Percentiles rank a stretch among this genome's conserved stretches.
Conservation (phyloP, 2,329 filamentous ascomycete genomes). For the Claviceps sorghi region DNA sequence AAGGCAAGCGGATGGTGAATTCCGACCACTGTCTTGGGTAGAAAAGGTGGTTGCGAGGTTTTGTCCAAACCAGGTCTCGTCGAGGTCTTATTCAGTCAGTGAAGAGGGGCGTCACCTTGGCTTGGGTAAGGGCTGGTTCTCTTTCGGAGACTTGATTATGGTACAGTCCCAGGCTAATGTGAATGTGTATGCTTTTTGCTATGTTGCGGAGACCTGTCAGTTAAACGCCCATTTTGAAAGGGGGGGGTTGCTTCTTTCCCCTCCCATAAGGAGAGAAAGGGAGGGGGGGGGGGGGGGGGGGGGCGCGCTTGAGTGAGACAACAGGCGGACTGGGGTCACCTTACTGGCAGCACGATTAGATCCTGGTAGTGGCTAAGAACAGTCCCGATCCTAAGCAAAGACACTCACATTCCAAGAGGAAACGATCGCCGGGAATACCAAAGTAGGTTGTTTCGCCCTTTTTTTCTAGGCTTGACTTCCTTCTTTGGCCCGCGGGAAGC, state of each 20-base stretch:
- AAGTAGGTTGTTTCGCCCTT: conserved; percentile 12
- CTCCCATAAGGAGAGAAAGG: conserved; percentile 8
- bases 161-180: conserved; percentile 16
- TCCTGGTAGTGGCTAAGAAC: conserved; percentile 19
- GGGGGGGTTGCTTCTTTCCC: conserved; percentile 17
- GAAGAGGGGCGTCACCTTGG: conserved; percentile 16
- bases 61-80: conserved; percentile 24
- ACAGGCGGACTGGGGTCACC: conserved; percentile 15
- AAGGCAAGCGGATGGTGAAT: conserved; percentile 18
- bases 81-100: conserved; percentile 22
- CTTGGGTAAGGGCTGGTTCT: conserved; percentile 13
- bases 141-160: conserved; percentile 26
- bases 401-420: conserved; percentile 24
- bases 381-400: conserved; percentile 22
- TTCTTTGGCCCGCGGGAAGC: conserved; percentile 10
- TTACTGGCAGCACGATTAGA: conserved; percentile 18
- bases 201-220: conserved; percentile 17
- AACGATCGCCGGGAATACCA: conserved; percentile 10
- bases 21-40: conserved; percentile 25
- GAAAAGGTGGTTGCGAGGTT: conserved; percentile 15
- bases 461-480: conserved; percentile 8
- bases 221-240: conserved; percentile 12
- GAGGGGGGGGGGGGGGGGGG: conserved; percentile 13
- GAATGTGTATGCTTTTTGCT: conserved; percentile 18
- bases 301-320: conserved; percentile 20